Evolutionary conservation across 1,284 basidiomycete genomes (phyloP).

Genomic region (Trichosporon ovoides): DNA sequence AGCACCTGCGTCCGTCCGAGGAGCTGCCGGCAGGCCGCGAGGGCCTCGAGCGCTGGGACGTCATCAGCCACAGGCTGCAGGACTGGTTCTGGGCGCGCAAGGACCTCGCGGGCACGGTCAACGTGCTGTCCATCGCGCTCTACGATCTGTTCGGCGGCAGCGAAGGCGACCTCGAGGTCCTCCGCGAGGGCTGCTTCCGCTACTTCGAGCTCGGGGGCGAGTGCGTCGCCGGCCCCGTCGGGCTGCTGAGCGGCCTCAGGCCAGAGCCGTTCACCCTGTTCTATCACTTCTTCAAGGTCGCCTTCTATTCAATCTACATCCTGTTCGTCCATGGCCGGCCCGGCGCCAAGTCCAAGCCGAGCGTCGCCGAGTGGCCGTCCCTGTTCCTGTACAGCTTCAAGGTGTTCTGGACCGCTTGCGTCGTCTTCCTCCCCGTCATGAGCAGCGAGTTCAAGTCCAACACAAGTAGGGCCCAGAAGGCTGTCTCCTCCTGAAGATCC

Average conservation of each 20-base stretch:
- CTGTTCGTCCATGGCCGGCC: constrained; percentile 67
- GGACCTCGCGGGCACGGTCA: constrained; percentile 72
- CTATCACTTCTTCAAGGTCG: constrained; percentile 92
- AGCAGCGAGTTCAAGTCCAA: constrained; percentile 65
- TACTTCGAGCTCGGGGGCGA: constrained; percentile 94
- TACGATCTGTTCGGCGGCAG: constrained; percentile 84
- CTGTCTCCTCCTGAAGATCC: not conserved
- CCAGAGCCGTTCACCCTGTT: constrained; percentile 73
- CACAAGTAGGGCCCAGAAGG: not conserved
- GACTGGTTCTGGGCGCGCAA: constrained; percentile 83
- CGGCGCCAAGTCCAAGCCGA: constrained; percentile 9
- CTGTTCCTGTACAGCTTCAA: constrained; percentile 56
- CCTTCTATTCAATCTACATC: constrained; percentile 84
- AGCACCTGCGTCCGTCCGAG: constrained; percentile 54
- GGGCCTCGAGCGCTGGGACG: constrained; percentile 58
- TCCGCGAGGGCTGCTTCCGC: constrained; percentile 91
- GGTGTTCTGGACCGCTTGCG: constrained; percentile 76
- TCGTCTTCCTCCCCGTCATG: constrained; percentile 77
- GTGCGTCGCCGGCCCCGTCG: constrained; percentile 82
- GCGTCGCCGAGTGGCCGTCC: constrained; percentile 57
- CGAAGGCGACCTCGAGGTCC: constrained; percentile 64
- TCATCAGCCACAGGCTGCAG: constrained; percentile 57
- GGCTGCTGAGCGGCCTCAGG: constrained; percentile 65
- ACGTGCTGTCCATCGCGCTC: constrained; percentile 82
- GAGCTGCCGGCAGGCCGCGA: constrained; percentile 33